Percentiles rank a stretch among this genome's conserved stretches.
phyloP scores from a whole-genome alignment of 148 eudicot species.

The Diospyros kaki region DNA sequence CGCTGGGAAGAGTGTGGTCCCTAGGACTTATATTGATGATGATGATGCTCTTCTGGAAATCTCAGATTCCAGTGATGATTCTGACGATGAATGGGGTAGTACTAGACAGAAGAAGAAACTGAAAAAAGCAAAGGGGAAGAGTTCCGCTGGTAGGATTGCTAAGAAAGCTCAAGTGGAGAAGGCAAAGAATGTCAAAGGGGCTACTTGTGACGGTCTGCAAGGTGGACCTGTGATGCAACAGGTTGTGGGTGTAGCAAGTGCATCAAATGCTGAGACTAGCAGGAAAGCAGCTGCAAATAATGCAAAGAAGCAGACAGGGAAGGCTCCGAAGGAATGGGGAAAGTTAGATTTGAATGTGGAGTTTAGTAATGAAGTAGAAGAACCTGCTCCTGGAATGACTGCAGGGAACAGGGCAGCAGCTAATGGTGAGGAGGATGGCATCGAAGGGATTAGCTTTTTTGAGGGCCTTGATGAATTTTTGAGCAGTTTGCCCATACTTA shows the following conservation, averaged over 20 bases:
- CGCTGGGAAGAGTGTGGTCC: slow-evolving; percentile 18
- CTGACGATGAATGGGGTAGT: slow-evolving; percentile 64
- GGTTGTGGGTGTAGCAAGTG: slow-evolving; percentile 4
- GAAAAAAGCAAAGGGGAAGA: slow-evolving; percentile 27
- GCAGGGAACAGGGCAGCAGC: slow-evolving; percentile 17
- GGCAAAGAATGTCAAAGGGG: slow-evolving; percentile 8
- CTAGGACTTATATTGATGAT: slow-evolving; percentile 49
- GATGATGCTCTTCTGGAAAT: slow-evolving; percentile 31
- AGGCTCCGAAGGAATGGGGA: slow-evolving; percentile 37
- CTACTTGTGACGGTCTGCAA: slow-evolving; percentile 1
- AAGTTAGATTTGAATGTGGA: slow-evolving; percentile 66
- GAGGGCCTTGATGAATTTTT: slow-evolving; percentile 69
- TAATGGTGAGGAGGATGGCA: slow-evolving; percentile 41
- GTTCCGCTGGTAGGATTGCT: not conserved
- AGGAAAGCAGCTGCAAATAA: not conserved
- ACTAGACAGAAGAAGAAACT: slow-evolving; percentile 29
- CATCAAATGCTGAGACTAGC: slow-evolving; percentile 3
- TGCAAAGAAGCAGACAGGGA: slow-evolving; percentile 14
- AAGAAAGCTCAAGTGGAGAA: not conserved
- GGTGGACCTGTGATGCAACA: slow-evolving; percentile 10
- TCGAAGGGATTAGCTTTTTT: slow-evolving; percentile 57
- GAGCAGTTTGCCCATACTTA: slow-evolving; percentile 53
- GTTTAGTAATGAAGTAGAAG: slow-evolving; percentile 57
- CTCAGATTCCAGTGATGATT: slow-evolving; percentile 51
- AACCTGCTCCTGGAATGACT: slow-evolving; percentile 36